phyloP scores from a whole-genome alignment of 192 early-diverging fungal genomes.

The Spinellus fusiger region DNA sequence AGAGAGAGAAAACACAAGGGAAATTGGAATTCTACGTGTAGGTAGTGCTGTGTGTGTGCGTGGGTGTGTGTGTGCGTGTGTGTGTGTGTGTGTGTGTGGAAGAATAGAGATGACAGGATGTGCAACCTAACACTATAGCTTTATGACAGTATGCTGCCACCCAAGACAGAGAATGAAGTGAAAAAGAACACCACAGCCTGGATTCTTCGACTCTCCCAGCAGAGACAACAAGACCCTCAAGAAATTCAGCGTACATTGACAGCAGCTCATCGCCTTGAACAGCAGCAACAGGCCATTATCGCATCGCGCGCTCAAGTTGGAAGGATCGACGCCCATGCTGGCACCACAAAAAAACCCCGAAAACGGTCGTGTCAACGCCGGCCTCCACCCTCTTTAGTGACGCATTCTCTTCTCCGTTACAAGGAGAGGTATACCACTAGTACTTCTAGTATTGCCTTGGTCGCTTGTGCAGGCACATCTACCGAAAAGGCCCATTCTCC shows the following conservation, averaged over 20 bases:
- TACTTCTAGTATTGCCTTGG: neutral
- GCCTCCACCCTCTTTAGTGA: too few species aligned
- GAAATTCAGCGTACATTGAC: neutral
- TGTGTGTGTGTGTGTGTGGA: too few species aligned
- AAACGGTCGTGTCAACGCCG: neutral
- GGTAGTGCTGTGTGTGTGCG: too few species aligned
- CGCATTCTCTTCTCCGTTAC: too few species aligned
- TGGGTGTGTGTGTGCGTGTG: too few species aligned
- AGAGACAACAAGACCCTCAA: neutral
- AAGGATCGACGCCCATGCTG: neutral
- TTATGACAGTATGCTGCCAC: neutral
- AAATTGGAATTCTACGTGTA: too few species aligned
- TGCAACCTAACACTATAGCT: neutral
- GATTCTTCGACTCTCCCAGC: neutral
- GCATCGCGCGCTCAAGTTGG: conserved; percentile 14
- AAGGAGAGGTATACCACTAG: too few species aligned
- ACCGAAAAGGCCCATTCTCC: neutral
- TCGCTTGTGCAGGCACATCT: neutral
- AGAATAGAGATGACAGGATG: too few species aligned
- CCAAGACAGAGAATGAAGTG: neutral
- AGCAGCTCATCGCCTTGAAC: conserved; percentile 2
- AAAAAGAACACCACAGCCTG: neutral
- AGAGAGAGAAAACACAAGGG: too few species aligned
- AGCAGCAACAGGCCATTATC: conserved; percentile 26
- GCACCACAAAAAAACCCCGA: neutral